Evolutionary conservation across 257 asterid genomes (phyloP), one percentile per base, ranked within the genome.

Genomic region (Plantago elongata): DNA sequence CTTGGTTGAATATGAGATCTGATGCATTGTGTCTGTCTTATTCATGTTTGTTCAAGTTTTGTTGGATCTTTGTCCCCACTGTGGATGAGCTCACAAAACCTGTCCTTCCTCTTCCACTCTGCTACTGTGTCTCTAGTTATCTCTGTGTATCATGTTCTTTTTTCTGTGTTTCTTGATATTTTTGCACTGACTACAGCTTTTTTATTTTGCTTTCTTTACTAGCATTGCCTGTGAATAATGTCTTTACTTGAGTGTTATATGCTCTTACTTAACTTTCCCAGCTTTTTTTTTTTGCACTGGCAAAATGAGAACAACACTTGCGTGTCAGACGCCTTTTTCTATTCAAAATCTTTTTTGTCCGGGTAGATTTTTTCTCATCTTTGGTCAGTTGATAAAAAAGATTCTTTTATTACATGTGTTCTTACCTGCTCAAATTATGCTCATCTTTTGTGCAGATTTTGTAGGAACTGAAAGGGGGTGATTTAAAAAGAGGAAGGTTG

Each of bases 371-470:
- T 22, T 22, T 2, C 27, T 22, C 1, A 22, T 34, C 40, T 34
- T 5, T 7, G 40, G 8, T 7, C 40, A 34, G 15, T 10, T 51
- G 7, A 14, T 4, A 47, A 11, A 17, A 0, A 9, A 17, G 13
- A 51, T 9, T 51, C 58, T 52, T 52, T 52, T 49, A 40, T 46
- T 46, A 22, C 27, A 22, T 22, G 27, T 22, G 12, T 61, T 54
- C 58, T 69, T 60, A 47, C 73, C 70, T 57, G 62, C 69, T 72
- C 59, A 46, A 37, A 44, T 73, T 65, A 52, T 70, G 52, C 30
- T 72, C 46, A 61, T 69, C 77, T 42, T 77, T 67, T 67, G 48
- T 78, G 82, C 87, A 83, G 91, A 77, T 75, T 74, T 72, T 74
- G 58, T 50, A 13, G 60, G 70, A 54, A 65, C 66, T 69, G 70